Evolutionary conservation across 176 grass and related monocot genomes (phyloP).

Genomic region (Oryza coarctata): DNA sequence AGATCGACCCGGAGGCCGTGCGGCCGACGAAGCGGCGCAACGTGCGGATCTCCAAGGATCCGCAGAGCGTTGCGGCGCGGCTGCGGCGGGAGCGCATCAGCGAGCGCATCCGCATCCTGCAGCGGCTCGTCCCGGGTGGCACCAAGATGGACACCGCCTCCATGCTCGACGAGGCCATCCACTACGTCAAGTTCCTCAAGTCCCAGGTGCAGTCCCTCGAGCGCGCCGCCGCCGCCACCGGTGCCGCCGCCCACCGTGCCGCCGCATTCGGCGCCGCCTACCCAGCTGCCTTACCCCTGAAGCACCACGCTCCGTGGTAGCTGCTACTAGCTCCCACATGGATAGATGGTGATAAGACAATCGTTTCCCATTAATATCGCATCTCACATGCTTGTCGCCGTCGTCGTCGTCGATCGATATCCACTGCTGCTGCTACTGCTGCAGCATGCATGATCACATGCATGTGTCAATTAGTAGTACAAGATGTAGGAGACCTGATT

Average conservation of each 20-base stretch:
- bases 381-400: background rate
- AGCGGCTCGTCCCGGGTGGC: conserved; percentile 85
- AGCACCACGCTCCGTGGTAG: conserved; percentile 30
- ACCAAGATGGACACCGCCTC: conserved; percentile 99
- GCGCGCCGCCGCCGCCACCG: conserved; percentile 46
- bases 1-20: conserved; percentile 65
- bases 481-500: conserved; percentile 32
- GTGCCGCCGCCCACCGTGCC: conserved; percentile 2
- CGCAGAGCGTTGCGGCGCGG: conserved; percentile 92
- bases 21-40: conserved; percentile 84
- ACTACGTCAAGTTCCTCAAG: conserved; percentile 98
- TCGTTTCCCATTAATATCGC: background rate
- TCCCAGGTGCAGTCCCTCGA: conserved; percentile 87
- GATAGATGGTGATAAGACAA: conserved; percentile 2
- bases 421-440: background rate
- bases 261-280: conserved; percentile 32
- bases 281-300: background rate
- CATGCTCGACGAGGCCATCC: conserved; percentile 97
- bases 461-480: conserved; percentile 24
- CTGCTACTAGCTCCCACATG: conserved; percentile 5
- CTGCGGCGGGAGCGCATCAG: conserved; percentile 91
- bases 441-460: conserved; percentile 32
- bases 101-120: conserved; percentile 91
- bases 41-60: conserved; percentile 89
- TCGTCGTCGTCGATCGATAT: conserved; percentile 21